Conservation (phyloP, 371 early-diverging fungal species). For the Mucor ambiguus region DNA sequence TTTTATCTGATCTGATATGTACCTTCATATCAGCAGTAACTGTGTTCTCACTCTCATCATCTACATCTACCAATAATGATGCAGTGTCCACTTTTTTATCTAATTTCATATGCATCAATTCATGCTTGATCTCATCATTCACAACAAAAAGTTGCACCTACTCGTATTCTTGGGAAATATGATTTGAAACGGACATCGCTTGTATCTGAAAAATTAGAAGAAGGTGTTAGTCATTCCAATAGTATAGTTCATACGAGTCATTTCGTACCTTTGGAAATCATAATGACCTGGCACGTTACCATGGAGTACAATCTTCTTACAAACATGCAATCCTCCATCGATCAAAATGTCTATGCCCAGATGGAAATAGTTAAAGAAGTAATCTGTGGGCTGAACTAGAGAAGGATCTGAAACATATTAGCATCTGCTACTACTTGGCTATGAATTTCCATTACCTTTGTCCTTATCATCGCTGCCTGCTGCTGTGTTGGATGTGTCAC, state of each 20-base stretch:
- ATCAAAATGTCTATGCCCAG: slow-evolving; percentile 76
- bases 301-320: slow-evolving; percentile 77
- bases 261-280: slow-evolving; percentile 66
- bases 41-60: slow-evolving; percentile 31
- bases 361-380: slow-evolving; percentile 73
- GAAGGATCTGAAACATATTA: slow-evolving; percentile 9
- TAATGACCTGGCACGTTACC: slow-evolving; percentile 77
- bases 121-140: background rate
- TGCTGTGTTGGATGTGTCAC: slow-evolving; percentile 4
- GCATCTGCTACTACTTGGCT: background rate
- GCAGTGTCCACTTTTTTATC: slow-evolving; percentile 14
- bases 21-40: slow-evolving; percentile 53
- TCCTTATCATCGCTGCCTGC: slow-evolving; percentile 33
- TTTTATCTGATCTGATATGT: background rate
- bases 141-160: background rate
- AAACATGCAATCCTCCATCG: slow-evolving; percentile 67
- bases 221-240: background rate
- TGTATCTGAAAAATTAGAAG: too few species aligned
- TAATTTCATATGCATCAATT: background rate
- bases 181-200: slow-evolving; percentile 58
- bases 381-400: slow-evolving; percentile 52
- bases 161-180: slow-evolving; percentile 37
- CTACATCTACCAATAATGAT: slow-evolving; percentile 41
- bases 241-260: background rate
- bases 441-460: slow-evolving; percentile 22